Evolutionary conservation across 306 rosid genomes (phyloP).

Genomic region (Vigna nakashimae): DNA sequence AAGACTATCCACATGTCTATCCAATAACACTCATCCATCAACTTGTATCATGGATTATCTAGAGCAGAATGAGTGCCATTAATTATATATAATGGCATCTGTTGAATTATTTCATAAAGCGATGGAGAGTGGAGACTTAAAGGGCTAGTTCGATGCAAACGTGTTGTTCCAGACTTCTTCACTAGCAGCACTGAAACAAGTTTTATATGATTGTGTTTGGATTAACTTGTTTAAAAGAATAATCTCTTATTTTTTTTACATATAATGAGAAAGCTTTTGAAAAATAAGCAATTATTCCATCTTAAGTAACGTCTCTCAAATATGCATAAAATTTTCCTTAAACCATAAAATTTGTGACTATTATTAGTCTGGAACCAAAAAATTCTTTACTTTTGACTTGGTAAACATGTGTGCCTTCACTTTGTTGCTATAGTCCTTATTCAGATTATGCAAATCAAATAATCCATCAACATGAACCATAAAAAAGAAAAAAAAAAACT

Average conservation of each 20-base stretch:
- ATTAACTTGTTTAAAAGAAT: background rate
- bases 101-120: slow-evolving; percentile 37
- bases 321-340: background rate
- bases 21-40: slow-evolving; percentile 34
- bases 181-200: background rate
- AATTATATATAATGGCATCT: slow-evolving; percentile 38
- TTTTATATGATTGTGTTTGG: background rate
- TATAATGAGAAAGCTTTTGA: background rate
- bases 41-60: slow-evolving; percentile 15
- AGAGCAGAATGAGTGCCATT: slow-evolving; percentile 33
- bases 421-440: background rate
- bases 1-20: slow-evolving; percentile 27
- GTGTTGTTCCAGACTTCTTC: slow-evolving; percentile 9
- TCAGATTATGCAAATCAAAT: background rate
- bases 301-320: background rate
- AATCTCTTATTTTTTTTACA: background rate
- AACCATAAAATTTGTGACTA: background rate
- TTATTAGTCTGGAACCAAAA: too few species aligned
- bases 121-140: slow-evolving; percentile 16
- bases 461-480: background rate
- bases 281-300: background rate
- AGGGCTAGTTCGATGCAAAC: slow-evolving; percentile 30
- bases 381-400: too few species aligned
- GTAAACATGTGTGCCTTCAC: background rate
- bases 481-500: too few species aligned